Evolutionary conservation across 2,329 filamentous ascomycete species (phyloP), one percentile per base, ranked within the genome.

Genomic region (Emergomyces pasteurianus): DNA sequence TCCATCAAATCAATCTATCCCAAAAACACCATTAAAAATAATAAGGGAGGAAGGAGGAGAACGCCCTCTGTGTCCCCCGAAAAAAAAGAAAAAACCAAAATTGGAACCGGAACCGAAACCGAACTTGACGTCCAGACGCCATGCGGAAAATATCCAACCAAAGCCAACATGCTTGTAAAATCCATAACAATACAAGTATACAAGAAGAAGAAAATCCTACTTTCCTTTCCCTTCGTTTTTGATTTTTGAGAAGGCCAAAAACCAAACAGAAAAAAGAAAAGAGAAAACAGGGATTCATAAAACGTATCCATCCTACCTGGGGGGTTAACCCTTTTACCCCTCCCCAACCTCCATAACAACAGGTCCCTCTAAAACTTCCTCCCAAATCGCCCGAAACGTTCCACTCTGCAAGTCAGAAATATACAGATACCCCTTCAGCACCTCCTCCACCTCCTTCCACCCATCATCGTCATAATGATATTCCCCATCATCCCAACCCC

Each of bases 311-410:
- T n/a, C n/a, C n/a, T n/a, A n/a, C n/a, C n/a, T n/a, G n/a, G n/a
- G n/a, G n/a, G n/a, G n/a, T n/a, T n/a, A n/a, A n/a, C n/a, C 21
- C 23, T 40, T 14, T 34, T 38, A n/a, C 21, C 55, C 21, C 14
- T 57, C 40, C 23, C 8, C 16, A 38, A 62, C 38, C 34, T 65
- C 63, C 26, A 23, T 36, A 14, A 65, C 53, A 34, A 54, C 28
- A 38, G 56, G 46, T 46, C 55, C 42, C 10, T 46, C 61, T 63
- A 69, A 66, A 10, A 66, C 69, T 53, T 74, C 68, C 4, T 69
- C 62, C 72, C 72, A 74, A 61, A 72, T 65, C 23, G 62, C 57
- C 59, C 58, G 64, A 71, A 71, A 74, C 28, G 60, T 62, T 4
- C 50, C n/a, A 6, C 61, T 62, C 47, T 74, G 68, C 23, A 66